Percentiles rank a stretch among this genome's conserved stretches.
phyloP scores from a whole-genome alignment of 495 filamentous ascomycete species.

The Lasiosphaeris hirsuta region DNA sequence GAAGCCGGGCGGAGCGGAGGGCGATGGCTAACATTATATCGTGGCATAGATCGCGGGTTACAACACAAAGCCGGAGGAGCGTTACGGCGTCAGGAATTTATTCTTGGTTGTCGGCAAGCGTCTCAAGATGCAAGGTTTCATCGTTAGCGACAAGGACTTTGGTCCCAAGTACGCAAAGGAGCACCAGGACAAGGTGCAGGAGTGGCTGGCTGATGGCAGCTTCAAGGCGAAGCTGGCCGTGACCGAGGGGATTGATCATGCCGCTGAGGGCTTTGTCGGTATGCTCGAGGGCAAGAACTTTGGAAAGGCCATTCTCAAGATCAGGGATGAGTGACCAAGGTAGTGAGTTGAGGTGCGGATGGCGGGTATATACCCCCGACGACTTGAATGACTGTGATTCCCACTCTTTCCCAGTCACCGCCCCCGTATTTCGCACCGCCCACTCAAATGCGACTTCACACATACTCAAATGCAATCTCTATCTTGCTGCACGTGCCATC shows the following conservation, averaged over 20 bases:
- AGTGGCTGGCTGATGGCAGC: slow-evolving; percentile 81
- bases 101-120: slow-evolving; percentile 45
- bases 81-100: slow-evolving; percentile 70
- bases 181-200: slow-evolving; percentile 74
- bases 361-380: too few relatives aligned
- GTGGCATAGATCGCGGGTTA: slow-evolving; percentile 65
- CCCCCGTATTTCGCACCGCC: too few relatives aligned
- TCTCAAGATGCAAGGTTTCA: slow-evolving; percentile 67
- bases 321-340: slow-evolving; percentile 47
- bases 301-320: slow-evolving; percentile 84
- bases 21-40: slow-evolving; percentile 29
- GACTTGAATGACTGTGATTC: too few relatives aligned
- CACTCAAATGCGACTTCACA: too few relatives aligned
- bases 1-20: background rate
- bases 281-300: slow-evolving; percentile 86
- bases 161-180: slow-evolving; percentile 68
- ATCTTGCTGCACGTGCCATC: too few relatives aligned
- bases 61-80: slow-evolving; percentile 56
- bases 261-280: slow-evolving; percentile 75
- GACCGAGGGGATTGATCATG: slow-evolving; percentile 80
- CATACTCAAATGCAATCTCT: too few relatives aligned
- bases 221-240: slow-evolving; percentile 70
- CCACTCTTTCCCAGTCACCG: too few relatives aligned
- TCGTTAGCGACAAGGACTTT: slow-evolving; percentile 61
- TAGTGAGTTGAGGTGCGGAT: background rate